These are phyloP conservation scores for Metschnikowia henanensis DNA, from an alignment of 805 yeast species.

Conservation along the genomic window DNA sequence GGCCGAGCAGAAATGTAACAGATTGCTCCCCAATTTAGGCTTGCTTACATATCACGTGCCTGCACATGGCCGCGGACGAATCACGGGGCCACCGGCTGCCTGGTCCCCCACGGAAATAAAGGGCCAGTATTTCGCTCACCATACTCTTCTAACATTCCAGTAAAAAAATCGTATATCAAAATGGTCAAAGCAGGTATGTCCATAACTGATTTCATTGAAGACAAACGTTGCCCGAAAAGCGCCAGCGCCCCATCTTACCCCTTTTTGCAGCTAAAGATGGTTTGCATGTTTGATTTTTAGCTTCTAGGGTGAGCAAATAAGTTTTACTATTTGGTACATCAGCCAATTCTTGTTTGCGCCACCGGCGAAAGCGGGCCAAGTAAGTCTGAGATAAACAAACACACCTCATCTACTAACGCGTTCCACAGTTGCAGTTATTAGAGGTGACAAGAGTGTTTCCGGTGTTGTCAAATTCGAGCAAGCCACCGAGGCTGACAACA, in stretches of 20 bases:
- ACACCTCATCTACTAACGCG: slow-evolving; percentile 21
- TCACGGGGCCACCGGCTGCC: slow-evolving; percentile 1
- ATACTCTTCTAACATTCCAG: neutral
- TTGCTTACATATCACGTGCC: neutral
- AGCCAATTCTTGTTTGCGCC: no score
- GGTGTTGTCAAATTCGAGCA: slow-evolving; percentile 92
- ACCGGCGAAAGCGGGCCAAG: no score
- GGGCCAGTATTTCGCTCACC: slow-evolving; percentile 1
- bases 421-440: slow-evolving; percentile 79
- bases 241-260: neutral
- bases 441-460: slow-evolving; percentile 89
- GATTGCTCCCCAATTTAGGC: no score
- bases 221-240: neutral
- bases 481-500: slow-evolving; percentile 72
- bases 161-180: slow-evolving; percentile 19
- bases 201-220: neutral
- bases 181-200: slow-evolving; percentile 69
- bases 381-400: no score
- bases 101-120: slow-evolving; percentile 6
- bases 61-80: slow-evolving; percentile 2
- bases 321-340: slow-evolving; percentile 8
- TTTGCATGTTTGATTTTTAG: slow-evolving; percentile 6
- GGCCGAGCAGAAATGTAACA: no score
- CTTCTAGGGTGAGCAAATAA: slow-evolving; percentile 19
- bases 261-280: slow-evolving; percentile 6